Evolutionary conservation across 345 rosid genomes (phyloP).

Genomic region (Rhizophora apiculata): DNA sequence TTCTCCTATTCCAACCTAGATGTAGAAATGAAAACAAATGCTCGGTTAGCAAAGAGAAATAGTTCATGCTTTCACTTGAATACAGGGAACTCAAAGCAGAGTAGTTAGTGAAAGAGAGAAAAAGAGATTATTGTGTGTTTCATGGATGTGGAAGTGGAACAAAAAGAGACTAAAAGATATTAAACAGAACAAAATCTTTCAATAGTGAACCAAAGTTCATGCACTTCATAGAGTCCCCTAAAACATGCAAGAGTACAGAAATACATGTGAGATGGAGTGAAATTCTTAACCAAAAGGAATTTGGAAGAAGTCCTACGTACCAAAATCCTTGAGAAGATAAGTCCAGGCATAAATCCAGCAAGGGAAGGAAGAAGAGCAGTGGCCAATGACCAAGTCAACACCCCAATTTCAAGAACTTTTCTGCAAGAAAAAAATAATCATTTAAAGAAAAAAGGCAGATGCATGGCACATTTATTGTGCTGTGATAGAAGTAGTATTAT

Average conservation of each 20-base stretch:
- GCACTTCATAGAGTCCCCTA: no score
- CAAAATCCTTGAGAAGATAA: conserved; percentile 72
- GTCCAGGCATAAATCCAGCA: conserved; percentile 93
- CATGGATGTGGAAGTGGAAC: no score
- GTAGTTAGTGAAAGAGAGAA: not conserved
- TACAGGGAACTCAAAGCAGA: not conserved
- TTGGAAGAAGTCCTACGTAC: conserved; percentile 34
- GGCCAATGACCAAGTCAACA: conserved; percentile 80
- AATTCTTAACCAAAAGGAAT: conserved; percentile 4
- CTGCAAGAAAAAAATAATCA: conserved; percentile 36
- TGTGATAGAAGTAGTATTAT: not conserved
- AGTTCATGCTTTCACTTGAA: not conserved
- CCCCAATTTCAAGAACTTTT: conserved; percentile 79
- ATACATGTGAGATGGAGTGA: not conserved
- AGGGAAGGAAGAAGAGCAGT: conserved; percentile 77
- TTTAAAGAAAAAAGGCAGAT: not conserved
- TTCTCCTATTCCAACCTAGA: conserved; percentile 97
- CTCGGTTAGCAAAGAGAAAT: not conserved
- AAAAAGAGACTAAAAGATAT: no score
- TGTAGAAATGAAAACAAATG: conserved; percentile 15
- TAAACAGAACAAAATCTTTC: no score
- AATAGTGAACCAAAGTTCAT: no score
- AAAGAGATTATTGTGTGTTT: not conserved
- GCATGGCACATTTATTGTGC: not conserved
- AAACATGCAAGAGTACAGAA: not conserved